These are phyloP conservation scores for Heteromeles arbutifolia DNA, from an alignment of 306 rosid genomes.

Conservation along the genomic window DNA sequence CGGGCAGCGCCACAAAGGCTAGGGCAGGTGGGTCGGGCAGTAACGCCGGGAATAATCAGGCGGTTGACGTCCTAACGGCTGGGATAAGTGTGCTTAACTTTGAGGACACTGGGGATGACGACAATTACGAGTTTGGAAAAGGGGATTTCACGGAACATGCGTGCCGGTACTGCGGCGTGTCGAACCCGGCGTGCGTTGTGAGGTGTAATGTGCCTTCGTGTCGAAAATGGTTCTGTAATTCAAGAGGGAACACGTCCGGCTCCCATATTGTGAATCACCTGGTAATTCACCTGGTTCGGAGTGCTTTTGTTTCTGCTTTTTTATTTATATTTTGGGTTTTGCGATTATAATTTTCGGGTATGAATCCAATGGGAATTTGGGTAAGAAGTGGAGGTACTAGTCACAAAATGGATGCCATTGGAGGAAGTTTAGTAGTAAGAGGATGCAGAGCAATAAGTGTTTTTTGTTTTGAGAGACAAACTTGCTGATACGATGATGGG, in stretches of 20 bases:
- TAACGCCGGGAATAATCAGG: constrained; percentile 55
- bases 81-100: constrained; percentile 95
- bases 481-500: neutral
- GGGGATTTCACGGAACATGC: constrained; percentile 97
- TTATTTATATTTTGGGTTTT: neutral
- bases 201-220: constrained; percentile 98
- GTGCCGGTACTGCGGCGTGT: constrained; percentile 93
- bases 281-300: constrained; percentile 39
- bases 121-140: constrained; percentile 67
- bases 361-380: neutral
- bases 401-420: neutral
- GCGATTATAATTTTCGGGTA: neutral
- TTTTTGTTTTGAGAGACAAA: neutral
- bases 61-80: constrained; percentile 65
- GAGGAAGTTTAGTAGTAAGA: neutral
- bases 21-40: constrained; percentile 48
- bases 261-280: constrained; percentile 97
- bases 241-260: constrained; percentile 95
- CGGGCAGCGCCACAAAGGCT: constrained; percentile 63
- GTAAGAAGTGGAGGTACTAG: neutral
- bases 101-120: constrained; percentile 92
- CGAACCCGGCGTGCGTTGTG: constrained; percentile 95
- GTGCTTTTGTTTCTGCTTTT: neutral
- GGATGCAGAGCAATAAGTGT: neutral
- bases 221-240: constrained; percentile 98